phyloP scores from a whole-genome alignment of 169 alveolate genomes.

The Plasmodium billcollinsi region DNA sequence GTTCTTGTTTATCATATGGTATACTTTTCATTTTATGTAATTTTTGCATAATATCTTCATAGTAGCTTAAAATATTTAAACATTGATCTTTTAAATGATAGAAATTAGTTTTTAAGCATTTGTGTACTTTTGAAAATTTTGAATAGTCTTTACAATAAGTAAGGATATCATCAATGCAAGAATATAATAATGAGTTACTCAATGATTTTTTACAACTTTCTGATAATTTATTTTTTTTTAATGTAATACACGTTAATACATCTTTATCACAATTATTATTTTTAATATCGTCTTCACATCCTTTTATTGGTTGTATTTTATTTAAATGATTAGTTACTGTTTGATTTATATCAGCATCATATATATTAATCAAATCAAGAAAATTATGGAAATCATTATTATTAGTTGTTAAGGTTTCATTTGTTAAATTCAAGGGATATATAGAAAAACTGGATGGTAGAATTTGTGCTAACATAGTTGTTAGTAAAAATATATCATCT shows the following conservation, averaged over 20 bases:
- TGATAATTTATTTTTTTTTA: constrained; percentile 54
- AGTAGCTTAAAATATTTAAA: constrained; percentile 53
- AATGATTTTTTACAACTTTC: constrained; percentile 48
- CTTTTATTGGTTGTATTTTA: constrained; percentile 57
- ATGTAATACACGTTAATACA: constrained; percentile 58
- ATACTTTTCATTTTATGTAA: constrained; percentile 64
- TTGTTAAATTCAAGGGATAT: constrained; percentile 27
- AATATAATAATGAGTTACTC: constrained; percentile 51
- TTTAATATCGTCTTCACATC: constrained; percentile 71
- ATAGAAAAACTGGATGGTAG: constrained; percentile 52
- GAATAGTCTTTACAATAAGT: constrained; percentile 35
- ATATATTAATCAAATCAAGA: constrained; percentile 49
- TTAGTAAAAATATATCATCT: constrained; percentile 58
- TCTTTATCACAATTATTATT: constrained; percentile 68
- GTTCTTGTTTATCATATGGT: constrained; percentile 41
- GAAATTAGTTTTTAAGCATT: constrained; percentile 45
- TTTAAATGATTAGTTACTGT: constrained; percentile 35
- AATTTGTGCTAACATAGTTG: constrained; percentile 59
- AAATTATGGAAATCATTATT: constrained; percentile 23
- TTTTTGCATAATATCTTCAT: constrained; percentile 62
- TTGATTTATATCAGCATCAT: constrained; percentile 50
- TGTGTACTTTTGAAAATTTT: constrained; percentile 59
- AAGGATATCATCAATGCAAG: constrained; percentile 40
- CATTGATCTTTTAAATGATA: constrained; percentile 42
- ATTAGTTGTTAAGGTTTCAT: constrained; percentile 9